These are phyloP conservation scores for Trametes meyenii DNA, from an alignment of 768 basidiomycete species.

Conservation along the genomic window DNA sequence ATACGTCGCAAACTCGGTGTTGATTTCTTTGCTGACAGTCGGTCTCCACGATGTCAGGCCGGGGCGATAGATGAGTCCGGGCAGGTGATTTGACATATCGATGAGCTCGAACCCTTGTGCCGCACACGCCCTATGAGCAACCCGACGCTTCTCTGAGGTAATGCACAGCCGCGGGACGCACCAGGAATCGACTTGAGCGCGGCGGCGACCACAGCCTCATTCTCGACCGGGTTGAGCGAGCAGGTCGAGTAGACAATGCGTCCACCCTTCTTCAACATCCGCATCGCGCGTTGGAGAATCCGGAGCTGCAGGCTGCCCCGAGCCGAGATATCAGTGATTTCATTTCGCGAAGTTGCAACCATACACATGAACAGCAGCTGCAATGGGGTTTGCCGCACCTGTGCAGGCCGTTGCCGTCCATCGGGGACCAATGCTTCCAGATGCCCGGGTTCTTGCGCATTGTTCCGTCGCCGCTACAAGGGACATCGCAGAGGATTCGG, in stretches of 20 bases:
- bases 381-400: slow-evolving; percentile 49
- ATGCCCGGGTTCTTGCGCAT: slow-evolving; percentile 93
- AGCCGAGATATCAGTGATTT: slow-evolving; percentile 4
- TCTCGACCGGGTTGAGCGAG: slow-evolving; percentile 95
- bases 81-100: slow-evolving; percentile 73
- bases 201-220: slow-evolving; percentile 92
- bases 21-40: slow-evolving; percentile 56
- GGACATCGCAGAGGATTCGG: slow-evolving; percentile 94
- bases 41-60: slow-evolving; percentile 84
- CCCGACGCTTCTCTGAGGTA: neutral
- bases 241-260: slow-evolving; percentile 98
- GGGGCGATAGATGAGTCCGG: slow-evolving; percentile 70
- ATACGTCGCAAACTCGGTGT: slow-evolving; percentile 59
- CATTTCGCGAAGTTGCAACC: neutral
- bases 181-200: slow-evolving; percentile 75
- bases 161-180: slow-evolving; percentile 33
- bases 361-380: neutral
- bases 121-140: neutral
- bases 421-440: slow-evolving; percentile 89
- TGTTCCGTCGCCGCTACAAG: slow-evolving; percentile 97
- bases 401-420: slow-evolving; percentile 91
- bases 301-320: slow-evolving; percentile 79
- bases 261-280: slow-evolving; percentile 81
- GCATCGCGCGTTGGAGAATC: slow-evolving; percentile 92
- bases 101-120: slow-evolving; percentile 71